Base-by-base conservation (phyloP, 2,329 filamentous ascomycete species). In the Reticulascus tulasneorum region DNA sequence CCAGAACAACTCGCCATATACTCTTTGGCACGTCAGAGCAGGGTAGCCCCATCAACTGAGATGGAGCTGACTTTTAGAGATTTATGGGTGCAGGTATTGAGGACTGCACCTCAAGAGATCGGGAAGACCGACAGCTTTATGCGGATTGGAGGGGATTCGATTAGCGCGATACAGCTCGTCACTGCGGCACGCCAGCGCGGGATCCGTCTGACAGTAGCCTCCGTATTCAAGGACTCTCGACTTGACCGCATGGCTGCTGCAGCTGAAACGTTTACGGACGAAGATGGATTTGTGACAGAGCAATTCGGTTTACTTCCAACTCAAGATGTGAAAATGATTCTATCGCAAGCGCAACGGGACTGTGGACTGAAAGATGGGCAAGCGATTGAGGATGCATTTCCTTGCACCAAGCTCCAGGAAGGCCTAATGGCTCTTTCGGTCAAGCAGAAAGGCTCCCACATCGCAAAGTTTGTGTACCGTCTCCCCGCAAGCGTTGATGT, bases 351-450 rank as follows among this genome's bases (percentile, higher is more conserved):
- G 8, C 20, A 21, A 5, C 26, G 23, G 9, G 12, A 43, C 24
- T 37, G 26, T 26, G 37, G 29, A 10, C 15, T 40, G 10, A 13
- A n/a, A 6, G 17, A 10, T 16, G 17, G 11, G 7, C 23, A 35
- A 21, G 31, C 27, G 7, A 38, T 43, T 23, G 33, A 31, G 7
- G 28, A 46, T 38, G 30, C 21, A 21, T 38, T 36, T 20, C 40
- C 40, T 11, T 40, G 33, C 16, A 37, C 40, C 5, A 28, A 30
- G 20, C 29, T 43, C 2, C 37, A 43, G 22, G 36, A 37, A n/a
- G 63, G 61, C 4, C 49, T 69, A 2, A 47, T 70, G 21, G 55
- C 62, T 0, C 40, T 66, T 1, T 52, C 63, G 1, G 47, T 44
- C 11, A 55, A 55, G 24, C 47, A 57, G n/a, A 33, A 48, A 1